These are phyloP conservation scores for Arthrobotrys conoides DNA, from an alignment of 2,329 filamentous ascomycete genomes.

Conservation along the genomic window DNA sequence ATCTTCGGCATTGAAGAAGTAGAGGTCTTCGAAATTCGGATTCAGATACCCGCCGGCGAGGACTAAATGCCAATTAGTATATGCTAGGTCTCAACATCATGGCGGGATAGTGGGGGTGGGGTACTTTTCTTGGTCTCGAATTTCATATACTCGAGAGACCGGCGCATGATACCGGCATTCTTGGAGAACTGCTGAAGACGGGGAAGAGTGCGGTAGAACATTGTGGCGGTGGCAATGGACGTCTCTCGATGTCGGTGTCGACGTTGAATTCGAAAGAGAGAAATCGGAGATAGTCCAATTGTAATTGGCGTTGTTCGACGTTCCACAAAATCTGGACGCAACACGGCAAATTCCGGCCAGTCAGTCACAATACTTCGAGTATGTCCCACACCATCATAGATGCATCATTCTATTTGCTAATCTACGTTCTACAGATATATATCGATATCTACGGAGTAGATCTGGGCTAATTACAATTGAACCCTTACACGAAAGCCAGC, in stretches of 20 bases:
- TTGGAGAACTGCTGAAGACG: constrained; percentile 49
- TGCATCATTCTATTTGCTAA: too few species aligned
- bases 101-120: constrained; percentile 13
- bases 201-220: constrained; percentile 51
- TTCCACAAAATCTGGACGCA: constrained; percentile 33
- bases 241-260: constrained; percentile 12
- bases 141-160: constrained; percentile 40
- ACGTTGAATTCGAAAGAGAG: background rate
- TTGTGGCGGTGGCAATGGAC: constrained; percentile 32
- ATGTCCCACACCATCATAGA: too few species aligned
- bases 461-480: background rate
- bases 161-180: constrained; percentile 45
- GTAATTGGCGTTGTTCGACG: constrained; percentile 20
- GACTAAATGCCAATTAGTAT: constrained; percentile 22
- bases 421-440: background rate
- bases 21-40: constrained; percentile 49
- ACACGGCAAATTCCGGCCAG: constrained; percentile 15
- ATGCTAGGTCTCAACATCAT: background rate
- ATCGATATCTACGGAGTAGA: background rate
- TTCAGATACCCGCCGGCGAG: constrained; percentile 48
- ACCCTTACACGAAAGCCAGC: background rate
- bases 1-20: constrained; percentile 58
- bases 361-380: constrained; percentile 9
- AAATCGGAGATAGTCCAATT: constrained; percentile 20
- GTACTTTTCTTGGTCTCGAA: constrained; percentile 57